Percentiles rank a stretch among this genome's conserved stretches.
These are phyloP conservation scores for Piper betle DNA, from an alignment of 164 flowering plant species.

Conservation along the genomic window DNA sequence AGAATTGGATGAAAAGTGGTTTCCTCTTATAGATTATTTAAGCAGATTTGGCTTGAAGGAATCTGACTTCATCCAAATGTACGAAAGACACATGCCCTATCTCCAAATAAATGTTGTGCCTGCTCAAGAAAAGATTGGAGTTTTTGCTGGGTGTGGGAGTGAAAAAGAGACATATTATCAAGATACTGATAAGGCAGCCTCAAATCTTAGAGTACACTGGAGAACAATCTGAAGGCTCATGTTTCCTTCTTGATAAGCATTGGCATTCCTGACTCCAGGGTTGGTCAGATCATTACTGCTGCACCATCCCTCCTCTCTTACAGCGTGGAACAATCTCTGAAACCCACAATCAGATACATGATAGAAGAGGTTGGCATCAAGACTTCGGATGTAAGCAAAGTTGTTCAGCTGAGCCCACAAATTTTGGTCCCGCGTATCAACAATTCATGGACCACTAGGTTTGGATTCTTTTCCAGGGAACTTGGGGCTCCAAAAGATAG, in stretches of 20 bases:
- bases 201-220: constrained; percentile 75
- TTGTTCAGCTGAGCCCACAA: constrained; percentile 92
- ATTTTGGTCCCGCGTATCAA: constrained; percentile 81
- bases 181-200: constrained; percentile 83
- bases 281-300: constrained; percentile 70
- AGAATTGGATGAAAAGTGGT: constrained; percentile 62
- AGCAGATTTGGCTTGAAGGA: constrained; percentile 76
- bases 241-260: constrained; percentile 54
- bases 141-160: constrained; percentile 78
- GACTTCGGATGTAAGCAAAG: constrained; percentile 59
- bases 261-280: constrained; percentile 65
- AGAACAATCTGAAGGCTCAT: constrained; percentile 72
- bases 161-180: constrained; percentile 64
- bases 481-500: constrained; percentile 78
- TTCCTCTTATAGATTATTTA: constrained; percentile 85
- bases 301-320: constrained; percentile 90
- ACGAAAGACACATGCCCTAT: constrained; percentile 79
- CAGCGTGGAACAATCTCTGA: constrained; percentile 81
- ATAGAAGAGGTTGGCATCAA: constrained; percentile 86
- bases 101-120: constrained; percentile 69
- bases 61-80: constrained; percentile 75
- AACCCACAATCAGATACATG: constrained; percentile 80
- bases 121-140: constrained; percentile 72
- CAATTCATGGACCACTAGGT: constrained; percentile 70
- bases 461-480: constrained; percentile 63